Conservation (phyloP, 2,329 filamentous ascomycete species). For the Pseudocercospora musae region DNA sequence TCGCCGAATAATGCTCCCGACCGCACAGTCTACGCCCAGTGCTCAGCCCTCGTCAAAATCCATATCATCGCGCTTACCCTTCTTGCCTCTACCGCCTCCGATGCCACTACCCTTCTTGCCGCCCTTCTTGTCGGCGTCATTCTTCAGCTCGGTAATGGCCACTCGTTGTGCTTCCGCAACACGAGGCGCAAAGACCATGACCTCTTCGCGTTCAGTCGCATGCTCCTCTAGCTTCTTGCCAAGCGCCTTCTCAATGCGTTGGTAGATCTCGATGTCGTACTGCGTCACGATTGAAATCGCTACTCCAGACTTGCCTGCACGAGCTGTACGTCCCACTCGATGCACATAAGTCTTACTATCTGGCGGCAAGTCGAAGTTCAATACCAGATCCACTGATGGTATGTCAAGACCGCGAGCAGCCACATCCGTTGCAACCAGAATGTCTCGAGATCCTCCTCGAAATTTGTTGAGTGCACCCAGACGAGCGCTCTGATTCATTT, state of each 20-base stretch:
- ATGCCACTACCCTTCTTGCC: slow-evolving; percentile 50
- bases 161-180: slow-evolving; percentile 81
- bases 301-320: slow-evolving; percentile 79
- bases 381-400: slow-evolving; percentile 79
- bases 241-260: slow-evolving; percentile 77
- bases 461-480: slow-evolving; percentile 90
- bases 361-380: slow-evolving; percentile 80
- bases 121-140: slow-evolving; percentile 66
- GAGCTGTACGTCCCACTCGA: slow-evolving; percentile 80
- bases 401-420: slow-evolving; percentile 91
- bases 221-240: slow-evolving; percentile 73
- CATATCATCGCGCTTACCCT: slow-evolving; percentile 63
- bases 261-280: slow-evolving; percentile 78
- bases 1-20: not conserved
- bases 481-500: slow-evolving; percentile 82
- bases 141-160: slow-evolving; percentile 78
- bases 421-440: slow-evolving; percentile 92
- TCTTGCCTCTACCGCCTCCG: slow-evolving; percentile 49
- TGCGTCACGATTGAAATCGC: slow-evolving; percentile 81
- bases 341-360: slow-evolving; percentile 92
- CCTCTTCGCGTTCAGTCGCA: slow-evolving; percentile 71
- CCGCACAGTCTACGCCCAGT: not conserved
- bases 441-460: slow-evolving; percentile 71
- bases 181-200: slow-evolving; percentile 73
- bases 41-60: slow-evolving; percentile 65